Base-by-base conservation (phyloP, 345 rosid genomes). In the Psidium guajava region DNA sequence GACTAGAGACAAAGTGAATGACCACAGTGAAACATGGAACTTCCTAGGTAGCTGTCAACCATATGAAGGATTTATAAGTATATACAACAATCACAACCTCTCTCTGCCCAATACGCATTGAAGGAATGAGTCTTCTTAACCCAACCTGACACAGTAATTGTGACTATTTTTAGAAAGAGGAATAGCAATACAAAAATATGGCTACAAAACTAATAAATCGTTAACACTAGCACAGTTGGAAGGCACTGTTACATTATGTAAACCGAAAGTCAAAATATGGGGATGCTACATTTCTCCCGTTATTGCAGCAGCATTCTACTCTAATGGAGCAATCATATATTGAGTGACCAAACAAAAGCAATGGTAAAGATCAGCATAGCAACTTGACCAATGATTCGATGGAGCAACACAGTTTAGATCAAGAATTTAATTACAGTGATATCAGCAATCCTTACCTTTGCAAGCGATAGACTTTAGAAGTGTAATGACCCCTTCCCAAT, bases 381-480 rank as follows among this genome's bases (percentile, higher is more conserved):
- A 28, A 28, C 22, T 64, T 3, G 20, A 69, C 80, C 13, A 3
- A 64, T 32, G 24, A 64, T 64, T 32, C 8, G 77, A 64, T 64
- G 36, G 44, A 32, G 77, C 44, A 64, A 64, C 77, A 64, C 44
- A 64, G 77, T 64, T 16, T 4, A 64, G 11, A 64, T 64, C 12
- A 8, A 32, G 77, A 16, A 64, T 64, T 64, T 64, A 32, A 64
- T 22, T 32, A 32, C 44, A 32, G 77, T 32, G 24, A 64, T 69
- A 69, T 69, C 47, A 28, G 11, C 75, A 15, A 64, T 64, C 32
- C 80, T 86, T 73, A 93, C 96, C 96, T 94, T 86, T 94, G 95
- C 54, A 94, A 86, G 75, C 88, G 92, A 87, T 94, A 94, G 75
- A 93, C 87, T 85, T 94, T 94, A 53, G 92, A 91, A 6, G 94